Conservation (phyloP, 352 stramenopile genomes). For the Globisporangium iwayamae region DNA sequence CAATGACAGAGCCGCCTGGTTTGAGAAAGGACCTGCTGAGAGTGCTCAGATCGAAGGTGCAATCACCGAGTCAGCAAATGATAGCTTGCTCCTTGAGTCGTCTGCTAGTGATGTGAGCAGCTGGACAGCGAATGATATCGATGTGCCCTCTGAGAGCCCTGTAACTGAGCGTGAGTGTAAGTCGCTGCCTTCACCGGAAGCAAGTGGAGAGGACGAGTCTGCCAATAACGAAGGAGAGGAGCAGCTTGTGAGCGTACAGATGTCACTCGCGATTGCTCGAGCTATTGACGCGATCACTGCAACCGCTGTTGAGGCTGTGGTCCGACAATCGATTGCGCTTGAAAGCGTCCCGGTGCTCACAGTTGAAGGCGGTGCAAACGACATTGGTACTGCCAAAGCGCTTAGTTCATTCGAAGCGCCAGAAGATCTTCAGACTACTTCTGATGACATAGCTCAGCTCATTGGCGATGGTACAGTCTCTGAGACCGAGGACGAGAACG, state of each 20-base stretch:
- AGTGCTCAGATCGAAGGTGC: background rate
- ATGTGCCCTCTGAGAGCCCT: too few relatives aligned
- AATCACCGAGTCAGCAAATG: background rate
- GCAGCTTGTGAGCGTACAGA: constrained; percentile 9
- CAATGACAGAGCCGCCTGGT: background rate
- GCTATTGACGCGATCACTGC: constrained; percentile 24
- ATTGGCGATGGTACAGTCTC: background rate
- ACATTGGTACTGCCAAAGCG: too few relatives aligned
- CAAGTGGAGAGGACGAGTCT: background rate
- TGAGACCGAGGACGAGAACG: background rate
- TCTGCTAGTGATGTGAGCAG: background rate
- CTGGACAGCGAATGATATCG: background rate
- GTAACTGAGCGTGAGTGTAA: background rate
- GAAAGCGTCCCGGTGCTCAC: background rate
- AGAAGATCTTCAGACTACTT: background rate
- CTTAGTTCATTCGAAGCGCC: too few relatives aligned
- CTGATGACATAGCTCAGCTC: background rate
- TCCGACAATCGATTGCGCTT: background rate
- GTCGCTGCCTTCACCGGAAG: background rate
- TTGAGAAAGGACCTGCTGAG: background rate
- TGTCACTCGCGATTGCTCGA: constrained; percentile 18
- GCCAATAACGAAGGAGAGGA: background rate
- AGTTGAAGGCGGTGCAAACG: background rate
- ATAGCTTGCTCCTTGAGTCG: background rate
- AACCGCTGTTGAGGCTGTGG: constrained; percentile 13